Base-by-base conservation (phyloP, 73 alveolate species). In the Paramecium caudatum region DNA sequence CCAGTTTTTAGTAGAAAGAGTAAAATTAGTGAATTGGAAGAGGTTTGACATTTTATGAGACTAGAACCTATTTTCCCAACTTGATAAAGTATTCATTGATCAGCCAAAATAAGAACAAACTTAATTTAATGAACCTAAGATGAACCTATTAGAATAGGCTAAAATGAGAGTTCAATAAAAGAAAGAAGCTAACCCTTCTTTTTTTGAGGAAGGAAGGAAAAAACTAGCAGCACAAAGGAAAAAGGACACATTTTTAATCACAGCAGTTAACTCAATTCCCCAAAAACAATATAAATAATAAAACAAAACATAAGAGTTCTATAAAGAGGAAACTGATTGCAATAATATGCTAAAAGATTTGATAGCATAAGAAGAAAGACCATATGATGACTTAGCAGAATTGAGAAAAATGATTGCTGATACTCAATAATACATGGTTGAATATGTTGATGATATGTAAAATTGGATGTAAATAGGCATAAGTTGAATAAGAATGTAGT, bases 301-400 rank as follows among this genome's bases (percentile, higher is more conserved):
- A 49, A 36, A 5, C n/a, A 6, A 36, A 36, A 65, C 25, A 33
- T 30, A 25, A 62, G 46, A 27, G 9, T 27, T 19, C 30, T 23
- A 62, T 5, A 62, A 62, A 27, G 82, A 62, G 15, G 82, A 62
- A 62, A 23, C 82, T 8, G 46, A 30, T 30, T 62, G 82, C 30
- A 27, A 32, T 33, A 36, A 65, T 36, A 33, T 65, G 49, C 55
- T 65, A 1, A 65, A 33, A 33, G 83, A 65, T 36, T 65, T 65
- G 36, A 65, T 65, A 32, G 50, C 55, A 1, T 34, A 65, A 36
- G 50, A 65, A 36, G 49, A 30, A 13, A 65, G 83, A 65, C 55
- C 83, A 32, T 65, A 32, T 33, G 83, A 65, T 30, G 61, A 32
- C 34, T 65, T 65, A 16, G 83, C 83, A 9, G 83, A 65, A 36